Percentiles rank a stretch among this genome's conserved stretches.
Conservation (phyloP, 805 yeast species). For the Metschnikowia koreensis region DNA sequence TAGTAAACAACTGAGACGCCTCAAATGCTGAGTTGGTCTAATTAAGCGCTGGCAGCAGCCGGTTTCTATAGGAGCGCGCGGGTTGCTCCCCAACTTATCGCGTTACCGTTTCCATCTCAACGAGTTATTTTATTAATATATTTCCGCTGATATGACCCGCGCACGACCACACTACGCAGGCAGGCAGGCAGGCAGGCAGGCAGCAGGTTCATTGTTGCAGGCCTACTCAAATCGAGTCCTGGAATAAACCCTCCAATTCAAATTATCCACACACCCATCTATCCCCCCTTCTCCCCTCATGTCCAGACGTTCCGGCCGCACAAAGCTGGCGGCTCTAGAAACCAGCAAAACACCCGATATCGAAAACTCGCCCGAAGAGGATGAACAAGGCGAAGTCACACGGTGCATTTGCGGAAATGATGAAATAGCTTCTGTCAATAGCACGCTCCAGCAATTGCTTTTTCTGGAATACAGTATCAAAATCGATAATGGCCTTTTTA, state of each 20-base stretch:
- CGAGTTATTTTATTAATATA: too few relatives aligned
- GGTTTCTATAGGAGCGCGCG: too few relatives aligned
- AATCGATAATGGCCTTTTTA: slow-evolving; percentile 60
- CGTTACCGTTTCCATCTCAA: too few relatives aligned
- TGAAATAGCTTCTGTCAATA: slow-evolving; percentile 31
- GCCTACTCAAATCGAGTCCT: not conserved
- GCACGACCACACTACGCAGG: not conserved
- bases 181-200: too few relatives aligned
- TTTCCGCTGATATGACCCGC: slow-evolving; percentile 1
- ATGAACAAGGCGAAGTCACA: slow-evolving; percentile 42
- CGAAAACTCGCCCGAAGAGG: slow-evolving; percentile 20
- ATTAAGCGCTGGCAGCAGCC: too few relatives aligned
- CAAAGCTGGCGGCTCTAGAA: slow-evolving; percentile 8
- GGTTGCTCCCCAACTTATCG: too few relatives aligned
- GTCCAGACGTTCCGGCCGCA: slow-evolving; percentile 21
- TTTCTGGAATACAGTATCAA: slow-evolving; percentile 34
- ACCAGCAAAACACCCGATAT: slow-evolving; percentile 7
- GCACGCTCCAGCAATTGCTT: slow-evolving; percentile 26
- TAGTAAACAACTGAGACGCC: too few relatives aligned
- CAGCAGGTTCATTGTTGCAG: not conserved
- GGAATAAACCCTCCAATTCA: not conserved
- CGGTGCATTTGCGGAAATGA: slow-evolving; percentile 44
- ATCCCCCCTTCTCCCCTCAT: not conserved
- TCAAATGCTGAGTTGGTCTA: too few relatives aligned
- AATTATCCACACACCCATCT: not conserved